Base-by-base conservation (phyloP, 1,284 basidiomycete genomes). In the Cystobasidium pallidum region DNA sequence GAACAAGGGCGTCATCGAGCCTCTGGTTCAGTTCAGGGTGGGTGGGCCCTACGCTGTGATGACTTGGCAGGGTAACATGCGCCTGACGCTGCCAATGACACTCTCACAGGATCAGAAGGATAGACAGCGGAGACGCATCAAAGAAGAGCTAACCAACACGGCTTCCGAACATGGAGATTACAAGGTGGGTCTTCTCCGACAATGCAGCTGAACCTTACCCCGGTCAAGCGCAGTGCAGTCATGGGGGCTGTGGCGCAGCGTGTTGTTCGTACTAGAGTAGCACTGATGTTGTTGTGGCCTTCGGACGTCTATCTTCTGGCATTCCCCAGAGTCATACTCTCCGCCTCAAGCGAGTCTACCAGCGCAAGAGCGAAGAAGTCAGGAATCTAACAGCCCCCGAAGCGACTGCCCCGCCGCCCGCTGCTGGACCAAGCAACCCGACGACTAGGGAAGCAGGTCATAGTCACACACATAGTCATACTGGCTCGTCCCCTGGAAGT, bases 331-430 rank as follows among this genome's bases (percentile, higher is more conserved):
- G 32, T n/a, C 68, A 71, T 36, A 71, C 68, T 26, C 59, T 51
- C 3, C 71, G 75, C 1, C 58, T 78, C 15, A 70, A 75, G 21
- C 72, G 75, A 28, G 59, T 70, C n/a, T 78, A 78, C 70, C 75
- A 78, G 62, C 75, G 75, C 34, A 76, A 74, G 21, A 75, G 77
- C 28, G 77, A 78, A 36, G 77, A 78, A 49, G 72, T 77, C 19
- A 57, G 73, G 39, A 61, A 73, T 19, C 72, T 75, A 30, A 49
- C 68, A n/a, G 68, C 30, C 17, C 61, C 36, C 19, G 59, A 58
- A 43, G 54, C n/a, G n/a, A n/a, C 55, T 19, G 26, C 54, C 4
- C 21, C 43, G n/a, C 47, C 62, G 32, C 62, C 43, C 30, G 62
- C n/a, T 24, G 41, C 47, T 51, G 58, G 54, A 36, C 30, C 54